Evolutionary conservation across 2,329 filamentous ascomycete genomes (phyloP), one percentile per base, ranked within the genome.

Genomic region (Lasiodiplodia citricola): DNA sequence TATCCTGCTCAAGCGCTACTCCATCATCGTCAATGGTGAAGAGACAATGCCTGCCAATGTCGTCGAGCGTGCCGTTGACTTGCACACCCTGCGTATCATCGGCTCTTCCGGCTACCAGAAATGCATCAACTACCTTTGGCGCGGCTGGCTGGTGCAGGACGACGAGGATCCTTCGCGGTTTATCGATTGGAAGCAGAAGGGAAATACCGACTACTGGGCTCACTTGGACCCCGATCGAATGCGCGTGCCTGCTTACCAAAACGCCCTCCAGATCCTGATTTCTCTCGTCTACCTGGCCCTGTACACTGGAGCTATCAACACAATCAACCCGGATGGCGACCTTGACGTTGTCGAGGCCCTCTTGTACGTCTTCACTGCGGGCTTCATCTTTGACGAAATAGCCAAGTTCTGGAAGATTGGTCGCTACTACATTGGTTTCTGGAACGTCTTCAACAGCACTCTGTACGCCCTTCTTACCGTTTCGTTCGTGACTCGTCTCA

Each of bases 211-310:
- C 55, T 96, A 96, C 80, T 88, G 91, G 82, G 83, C 87, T 1
- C 96, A 99, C 78, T 89, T 98, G 74, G 92, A 98, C 75, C 96
- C 96, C 0, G 94, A 98, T 77, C 91, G 96, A 44, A 97, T 99
- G 92, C 88, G 95, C 37, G 92, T 93, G 0, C 96, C 96, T 4
- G 85, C 92, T 64, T 98, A 98, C 76, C 96, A 99, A 80, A 99
- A 98, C 76, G 88, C 89, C 3, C 90, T 94, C 3, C 94, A 97
- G 78, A 88, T 99, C 68, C 83, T 95, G 71, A 89, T 97, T 71
- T 96, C 93, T 0, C 74, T 98, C 71, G 79, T 96, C 70, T 99
- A 93, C 76, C 86, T 99, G 3, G 91, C 81, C 0, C 85, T 99
- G 0, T 99, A 95, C 79, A 98, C 96, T 0, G 88, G 87, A 3